A percentile compares a stretch with the other conserved stretches of the same genome.
phyloP scores from a whole-genome alignment of 1,284 basidiomycete genomes.

The Clitocybe nebularis region DNA sequence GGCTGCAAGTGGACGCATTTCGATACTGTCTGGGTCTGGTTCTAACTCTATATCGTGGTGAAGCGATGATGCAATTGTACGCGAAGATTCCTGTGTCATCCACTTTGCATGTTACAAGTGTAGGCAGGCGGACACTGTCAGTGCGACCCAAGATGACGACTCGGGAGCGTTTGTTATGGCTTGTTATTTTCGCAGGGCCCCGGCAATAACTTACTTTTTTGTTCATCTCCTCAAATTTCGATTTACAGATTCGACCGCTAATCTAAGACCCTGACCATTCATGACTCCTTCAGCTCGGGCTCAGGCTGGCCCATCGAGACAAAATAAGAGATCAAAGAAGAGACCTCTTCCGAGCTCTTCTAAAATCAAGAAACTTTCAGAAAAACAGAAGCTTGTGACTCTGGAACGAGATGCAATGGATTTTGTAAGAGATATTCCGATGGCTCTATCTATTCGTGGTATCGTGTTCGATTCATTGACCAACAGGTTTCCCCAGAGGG shows the following conservation, averaged over 20 bases:
- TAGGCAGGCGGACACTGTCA: background rate
- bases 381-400: constrained; percentile 50
- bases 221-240: no score
- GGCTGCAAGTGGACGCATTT: constrained; percentile 11
- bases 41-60: background rate
- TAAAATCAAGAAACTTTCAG: constrained; percentile 43
- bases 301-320: constrained; percentile 15
- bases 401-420: constrained; percentile 51
- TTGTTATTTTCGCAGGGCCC: background rate
- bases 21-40: constrained; percentile 2
- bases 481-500: constrained; percentile 44
- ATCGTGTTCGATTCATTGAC: constrained; percentile 4
- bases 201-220: no score
- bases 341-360: constrained; percentile 23
- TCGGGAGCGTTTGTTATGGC: background rate
- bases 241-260: no score
- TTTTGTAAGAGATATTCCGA: constrained; percentile 43
- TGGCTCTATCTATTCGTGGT: background rate
- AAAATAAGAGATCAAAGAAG: constrained; percentile 15
- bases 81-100: constrained; percentile 5
- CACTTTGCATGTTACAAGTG: constrained; percentile 7
- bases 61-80: background rate
- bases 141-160: background rate
- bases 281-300: constrained; percentile 4
- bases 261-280: no score